phyloP scores from a whole-genome alignment of 768 basidiomycete species.

The Suillus discolor region DNA sequence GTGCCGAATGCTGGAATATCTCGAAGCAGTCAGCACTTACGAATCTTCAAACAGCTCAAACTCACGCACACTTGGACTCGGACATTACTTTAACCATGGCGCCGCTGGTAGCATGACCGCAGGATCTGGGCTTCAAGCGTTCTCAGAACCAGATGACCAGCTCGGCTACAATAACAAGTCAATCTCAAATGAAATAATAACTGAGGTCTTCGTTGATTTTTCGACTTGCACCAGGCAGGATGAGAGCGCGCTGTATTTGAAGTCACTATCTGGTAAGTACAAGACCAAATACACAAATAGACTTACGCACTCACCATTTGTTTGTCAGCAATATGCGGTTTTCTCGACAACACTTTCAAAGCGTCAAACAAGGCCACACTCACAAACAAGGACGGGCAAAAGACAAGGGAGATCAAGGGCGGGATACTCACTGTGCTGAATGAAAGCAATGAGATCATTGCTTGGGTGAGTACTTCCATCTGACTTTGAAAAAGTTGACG shows the following conservation, averaged over 20 bases:
- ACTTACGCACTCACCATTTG: no score
- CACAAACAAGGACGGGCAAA: not conserved
- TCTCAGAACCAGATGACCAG: conserved; percentile 2
- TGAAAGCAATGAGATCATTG: no score
- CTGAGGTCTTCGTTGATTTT: conserved; percentile 23
- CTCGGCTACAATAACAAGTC: conserved; percentile 9
- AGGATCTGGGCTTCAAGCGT: not conserved
- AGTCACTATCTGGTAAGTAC: not conserved
- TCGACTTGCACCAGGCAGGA: not conserved
- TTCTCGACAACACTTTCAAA: no score
- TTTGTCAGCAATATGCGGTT: conserved; percentile 1
- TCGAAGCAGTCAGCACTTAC: not conserved
- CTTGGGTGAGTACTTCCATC: no score
- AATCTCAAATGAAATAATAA: conserved; percentile 23
- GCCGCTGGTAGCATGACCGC: not conserved
- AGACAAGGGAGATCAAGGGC: no score
- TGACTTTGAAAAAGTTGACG: no score
- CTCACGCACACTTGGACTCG: no score
- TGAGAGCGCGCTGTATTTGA: not conserved
- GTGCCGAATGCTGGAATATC: conserved; percentile 18
- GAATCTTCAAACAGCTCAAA: no score
- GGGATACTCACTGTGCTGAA: no score
- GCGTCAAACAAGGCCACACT: no score
- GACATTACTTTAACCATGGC: not conserved
- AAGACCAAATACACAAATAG: no score